A percentile compares a stretch with the other conserved stretches of the same genome.
phyloP scores from a whole-genome alignment of 192 early-diverging fungal species.

The Thoreauomyces humboldtii region DNA sequence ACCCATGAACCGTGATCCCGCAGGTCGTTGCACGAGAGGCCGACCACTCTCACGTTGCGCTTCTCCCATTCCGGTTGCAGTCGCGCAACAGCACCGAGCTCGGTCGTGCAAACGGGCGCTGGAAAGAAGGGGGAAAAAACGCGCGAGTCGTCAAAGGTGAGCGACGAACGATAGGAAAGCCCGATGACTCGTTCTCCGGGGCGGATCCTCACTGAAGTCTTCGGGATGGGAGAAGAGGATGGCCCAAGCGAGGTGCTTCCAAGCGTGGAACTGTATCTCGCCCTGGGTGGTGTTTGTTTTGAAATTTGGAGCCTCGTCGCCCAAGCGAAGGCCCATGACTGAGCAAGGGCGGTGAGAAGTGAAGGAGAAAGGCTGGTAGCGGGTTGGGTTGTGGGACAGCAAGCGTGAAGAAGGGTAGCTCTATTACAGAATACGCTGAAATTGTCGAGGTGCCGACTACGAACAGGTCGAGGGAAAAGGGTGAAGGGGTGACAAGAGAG shows the following conservation, averaged over 20 bases:
- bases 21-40: conserved; percentile 89
- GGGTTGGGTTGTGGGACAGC: too few species aligned
- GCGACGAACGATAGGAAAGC: too few species aligned
- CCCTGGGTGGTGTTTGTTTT: conserved; percentile 83
- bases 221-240: conserved; percentile 99
- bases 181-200: too few species aligned
- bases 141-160: too few species aligned
- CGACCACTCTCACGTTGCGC: conserved; percentile 87
- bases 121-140: not conserved
- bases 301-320: conserved; percentile 68
- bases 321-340: conserved; percentile 42
- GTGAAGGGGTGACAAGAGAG: too few species aligned
- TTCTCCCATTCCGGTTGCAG: conserved; percentile 72
- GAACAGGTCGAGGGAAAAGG: too few species aligned
- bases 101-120: conserved; percentile 93
- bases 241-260: conserved; percentile 81
- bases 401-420: too few species aligned
- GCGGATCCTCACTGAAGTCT: conserved; percentile 71
- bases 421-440: too few species aligned
- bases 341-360: too few species aligned
- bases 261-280: conserved; percentile 87
- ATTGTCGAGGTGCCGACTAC: too few species aligned
- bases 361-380: too few species aligned
- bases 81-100: conserved; percentile 89
- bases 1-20: conserved; percentile 84